Base-by-base conservation (phyloP, 768 basidiomycete species). In the Suillus subaureus region DNA sequence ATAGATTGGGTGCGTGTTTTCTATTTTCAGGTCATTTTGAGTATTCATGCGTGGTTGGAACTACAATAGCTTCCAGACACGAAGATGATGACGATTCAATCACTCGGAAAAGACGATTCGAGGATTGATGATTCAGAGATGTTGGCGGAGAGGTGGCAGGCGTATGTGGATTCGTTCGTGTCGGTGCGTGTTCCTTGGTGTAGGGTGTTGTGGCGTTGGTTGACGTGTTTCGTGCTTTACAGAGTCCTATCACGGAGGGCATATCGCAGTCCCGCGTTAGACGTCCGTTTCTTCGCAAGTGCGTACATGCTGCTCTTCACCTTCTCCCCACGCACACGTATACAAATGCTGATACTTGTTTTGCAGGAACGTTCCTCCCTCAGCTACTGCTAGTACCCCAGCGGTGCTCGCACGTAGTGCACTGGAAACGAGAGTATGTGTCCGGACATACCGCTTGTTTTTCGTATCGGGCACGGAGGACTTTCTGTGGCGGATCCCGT, bases 381-480 rank as follows among this genome's bases (percentile, higher is more conserved):
- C 68, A 5, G 66, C 58, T 51, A 62, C 16, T 16, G 49, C 81
- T 13, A 69, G 72, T 4, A 77, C 76, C 12, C 84, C 83, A 0
- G 80, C 86, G 49, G 78, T 86, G 28, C 70, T 82, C 35, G 82
- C 87, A 1, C 81, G 74, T 43, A 89, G 90, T 39, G 84, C 84
- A 4, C 82, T 96, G 21, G 92, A 94, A 75, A 92, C 93, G 73
- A 90, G 90, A 67, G 86, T 97, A 64, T 97, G 96, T 76, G 83
- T 94, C 42, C 83, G 89, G 65, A 92, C 90, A 11, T 94, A 94
- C 75, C 83, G 90, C 40, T 77, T 94, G 16, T 95, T 96, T 81
- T 94, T 88, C 73, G 91, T 91, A 7, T 80, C 91, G 3, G 73
- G 80, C 31, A 88, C 88, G 54, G 91, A 90, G 69, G 91, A 91